Percentiles rank a stretch among this genome's conserved stretches.
Evolutionary conservation across 257 asterid genomes (phyloP).

Genomic region (Datura wrightii): DNA sequence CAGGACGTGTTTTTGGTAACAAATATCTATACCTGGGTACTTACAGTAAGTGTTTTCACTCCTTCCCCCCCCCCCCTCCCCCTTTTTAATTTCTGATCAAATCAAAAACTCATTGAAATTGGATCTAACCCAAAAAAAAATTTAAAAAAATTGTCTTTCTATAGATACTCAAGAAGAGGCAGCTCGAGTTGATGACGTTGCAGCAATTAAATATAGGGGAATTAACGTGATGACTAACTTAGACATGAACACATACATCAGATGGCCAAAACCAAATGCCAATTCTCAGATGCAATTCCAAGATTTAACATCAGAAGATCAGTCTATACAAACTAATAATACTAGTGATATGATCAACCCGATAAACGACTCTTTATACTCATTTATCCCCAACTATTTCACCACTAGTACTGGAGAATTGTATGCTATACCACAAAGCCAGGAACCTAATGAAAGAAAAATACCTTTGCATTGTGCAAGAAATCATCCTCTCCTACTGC

Average conservation of each 20-base stretch:
- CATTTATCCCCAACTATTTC: constrained; percentile 39
- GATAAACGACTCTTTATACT: constrained; percentile 36
- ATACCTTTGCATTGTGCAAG: constrained; percentile 55
- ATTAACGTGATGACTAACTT: constrained; percentile 59
- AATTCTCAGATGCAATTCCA: constrained; percentile 35
- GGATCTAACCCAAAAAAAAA: not conserved
- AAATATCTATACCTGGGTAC: constrained; percentile 94
- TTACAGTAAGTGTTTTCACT: constrained; percentile 44
- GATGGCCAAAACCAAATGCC: constrained; percentile 56
- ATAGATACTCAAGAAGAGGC: constrained; percentile 66
- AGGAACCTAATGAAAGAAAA: constrained; percentile 63
- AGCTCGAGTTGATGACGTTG: constrained; percentile 60
- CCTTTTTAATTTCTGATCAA: not conserved
- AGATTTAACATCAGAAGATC: constrained; percentile 31
- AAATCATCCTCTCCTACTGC: constrained; percentile 66
- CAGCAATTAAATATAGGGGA: constrained; percentile 60
- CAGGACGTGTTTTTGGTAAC: constrained; percentile 81
- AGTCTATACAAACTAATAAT: constrained; percentile 21
- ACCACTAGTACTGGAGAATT: constrained; percentile 37
- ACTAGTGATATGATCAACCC: constrained; percentile 33
- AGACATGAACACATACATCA: constrained; percentile 50
- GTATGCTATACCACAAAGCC: constrained; percentile 45
- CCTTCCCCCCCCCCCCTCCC: no score
- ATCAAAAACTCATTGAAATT: not conserved
- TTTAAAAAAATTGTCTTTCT: not conserved